Evolutionary conservation across 306 rosid species (phyloP), one percentile per base, ranked within the genome.

Genomic region (Fragaria ananassa): DNA sequence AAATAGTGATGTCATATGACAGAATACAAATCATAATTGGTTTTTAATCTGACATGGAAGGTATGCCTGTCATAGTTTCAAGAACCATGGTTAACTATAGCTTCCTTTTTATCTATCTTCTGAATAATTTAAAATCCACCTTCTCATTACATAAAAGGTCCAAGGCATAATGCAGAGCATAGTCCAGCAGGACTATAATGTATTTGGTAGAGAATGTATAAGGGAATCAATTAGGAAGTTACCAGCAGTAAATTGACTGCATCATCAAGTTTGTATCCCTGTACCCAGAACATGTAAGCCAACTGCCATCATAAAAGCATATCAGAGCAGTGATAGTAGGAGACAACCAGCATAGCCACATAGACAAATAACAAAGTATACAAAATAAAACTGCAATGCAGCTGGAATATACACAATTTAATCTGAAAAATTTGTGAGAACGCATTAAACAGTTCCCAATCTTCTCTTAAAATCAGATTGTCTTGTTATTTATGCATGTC

Each of bases 281-380:
- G 89, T 82, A 91, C 89, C 99, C 99, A 96, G 85, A 86, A 92
- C 97, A 96, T 89, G 79, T 89, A 91, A 56, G 99, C 93, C 90
- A 92, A 66, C 99, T 95, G 97, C 72, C 83, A 84, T 53, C 41
- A 74, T 81, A 77, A 83, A 50, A 76, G 84, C 23, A 80, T 64
- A 67, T 87, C 72, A 79, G 80, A 54, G 80, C 63, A 74, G 46
- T 63, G 56, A 41, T 58, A 18, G 65, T 46, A 56, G 67, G 53
- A 77, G 72, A 75, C 51, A 57, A 25, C 74, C 71, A 53, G 60
- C 11, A 61, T 54, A 39, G 71, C 45, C 63, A 63, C 17, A 39
- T 51, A 23, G 35, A 62, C 45, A 61, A 35, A 70, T 57, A 62
- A 60, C 75, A 37, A 69, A 45, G 58, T 68, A 34, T 37, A 53